These are phyloP conservation scores for Penicillium sp. DNA, from an alignment of 2,329 filamentous ascomycete genomes.

Conservation along the genomic window DNA sequence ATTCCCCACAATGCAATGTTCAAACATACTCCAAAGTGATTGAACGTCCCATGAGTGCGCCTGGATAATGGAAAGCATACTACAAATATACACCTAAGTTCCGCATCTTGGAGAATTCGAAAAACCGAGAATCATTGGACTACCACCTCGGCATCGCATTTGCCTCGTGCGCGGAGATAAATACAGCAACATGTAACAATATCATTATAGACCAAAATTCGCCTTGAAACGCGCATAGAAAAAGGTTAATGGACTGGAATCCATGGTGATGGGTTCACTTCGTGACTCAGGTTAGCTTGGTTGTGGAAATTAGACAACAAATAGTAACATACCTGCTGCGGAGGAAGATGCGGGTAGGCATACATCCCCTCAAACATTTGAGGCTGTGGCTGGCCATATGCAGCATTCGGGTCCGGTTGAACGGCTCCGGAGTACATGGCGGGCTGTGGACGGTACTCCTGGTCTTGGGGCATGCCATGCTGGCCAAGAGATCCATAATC, in stretches of 20 bases:
- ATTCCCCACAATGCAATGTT: neutral
- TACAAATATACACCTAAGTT: neutral
- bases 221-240: slow-evolving; percentile 14
- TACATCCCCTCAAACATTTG: slow-evolving; percentile 89
- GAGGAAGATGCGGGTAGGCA: slow-evolving; percentile 70
- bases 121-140: neutral
- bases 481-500: slow-evolving; percentile 58
- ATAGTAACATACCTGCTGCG: slow-evolving; percentile 65
- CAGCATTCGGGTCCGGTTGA: slow-evolving; percentile 65
- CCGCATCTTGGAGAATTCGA: neutral
- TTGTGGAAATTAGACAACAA: neutral
- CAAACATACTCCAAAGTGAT: neutral
- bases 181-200: slow-evolving; percentile 5
- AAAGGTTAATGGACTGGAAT: slow-evolving; percentile 6
- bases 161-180: slow-evolving; percentile 5
- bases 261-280: slow-evolving; percentile 11
- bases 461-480: slow-evolving; percentile 63
- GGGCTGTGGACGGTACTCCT: slow-evolving; percentile 74
- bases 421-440: slow-evolving; percentile 80
- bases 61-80: neutral
- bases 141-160: slow-evolving; percentile 10
- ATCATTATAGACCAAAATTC: slow-evolving; percentile 16
- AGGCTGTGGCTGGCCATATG: slow-evolving; percentile 70
- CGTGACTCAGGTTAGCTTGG: neutral
- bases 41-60: too few relatives aligned